These are phyloP conservation scores for Schizochytrium sp. DNA, from an alignment of 108 stramenopile genomes.

Conservation along the genomic window DNA sequence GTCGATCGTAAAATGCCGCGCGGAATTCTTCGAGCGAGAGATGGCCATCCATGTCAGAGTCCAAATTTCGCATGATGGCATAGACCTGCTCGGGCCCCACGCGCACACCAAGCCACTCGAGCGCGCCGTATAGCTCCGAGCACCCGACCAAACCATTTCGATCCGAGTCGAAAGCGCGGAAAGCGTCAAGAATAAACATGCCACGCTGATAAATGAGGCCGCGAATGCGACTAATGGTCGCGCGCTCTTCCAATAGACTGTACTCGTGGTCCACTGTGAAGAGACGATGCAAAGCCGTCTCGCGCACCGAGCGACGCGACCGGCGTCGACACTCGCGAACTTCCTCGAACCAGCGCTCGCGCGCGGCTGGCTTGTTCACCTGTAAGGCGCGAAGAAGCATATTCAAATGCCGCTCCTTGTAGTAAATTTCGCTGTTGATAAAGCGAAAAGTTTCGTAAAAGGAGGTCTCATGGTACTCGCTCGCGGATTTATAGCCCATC, in stretches of 20 bases:
- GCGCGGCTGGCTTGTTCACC: constrained; percentile 22
- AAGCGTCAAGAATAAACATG: constrained; percentile 64
- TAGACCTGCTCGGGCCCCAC: constrained; percentile 39
- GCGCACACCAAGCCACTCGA: constrained; percentile 73
- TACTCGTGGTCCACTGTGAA: constrained; percentile 44
- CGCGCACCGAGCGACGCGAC: constrained; percentile 31
- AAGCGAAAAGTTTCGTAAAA: constrained; percentile 43
- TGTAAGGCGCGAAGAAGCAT: constrained; percentile 43
- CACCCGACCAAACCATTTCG: constrained; percentile 80
- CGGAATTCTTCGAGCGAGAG: constrained; percentile 50
- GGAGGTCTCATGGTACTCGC: constrained; percentile 34
- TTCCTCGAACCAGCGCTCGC: constrained; percentile 41
- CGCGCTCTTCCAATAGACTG: constrained; percentile 39
- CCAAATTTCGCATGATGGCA: constrained; percentile 42
- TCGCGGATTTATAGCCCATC: not conserved
- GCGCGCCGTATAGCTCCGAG: constrained; percentile 84
- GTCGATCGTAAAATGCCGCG: constrained; percentile 36
- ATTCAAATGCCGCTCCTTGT: constrained; percentile 22
- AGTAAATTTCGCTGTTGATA: constrained; percentile 38
- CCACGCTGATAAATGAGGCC: constrained; percentile 32
- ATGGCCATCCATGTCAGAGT: constrained; percentile 35
- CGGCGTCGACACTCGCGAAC: constrained; percentile 44
- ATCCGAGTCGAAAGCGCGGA: constrained; percentile 84
- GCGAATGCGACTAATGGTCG: constrained; percentile 24
- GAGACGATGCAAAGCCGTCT: constrained; percentile 30